Evolutionary conservation across 2,329 filamentous ascomycete species (phyloP).

Genomic region (Xylaria sp.): DNA sequence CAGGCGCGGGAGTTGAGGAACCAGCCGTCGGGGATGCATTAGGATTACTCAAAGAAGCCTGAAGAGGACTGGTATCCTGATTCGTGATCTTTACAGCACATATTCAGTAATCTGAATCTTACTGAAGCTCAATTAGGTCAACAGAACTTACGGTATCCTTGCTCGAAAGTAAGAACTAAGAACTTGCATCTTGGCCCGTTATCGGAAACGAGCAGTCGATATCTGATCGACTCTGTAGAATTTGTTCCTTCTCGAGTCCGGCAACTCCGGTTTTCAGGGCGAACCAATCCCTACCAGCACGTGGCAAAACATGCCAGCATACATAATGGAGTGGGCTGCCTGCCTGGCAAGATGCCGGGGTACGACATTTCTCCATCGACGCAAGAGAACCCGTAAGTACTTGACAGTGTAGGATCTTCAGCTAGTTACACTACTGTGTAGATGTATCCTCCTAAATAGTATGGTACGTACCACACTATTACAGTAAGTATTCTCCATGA

Average conservation of each 20-base stretch:
- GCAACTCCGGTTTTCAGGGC: conserved; percentile 11
- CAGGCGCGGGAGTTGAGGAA: conserved; percentile 6
- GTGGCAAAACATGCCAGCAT: conserved; percentile 17
- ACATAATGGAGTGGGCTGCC: not conserved
- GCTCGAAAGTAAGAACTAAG: conserved; percentile 2
- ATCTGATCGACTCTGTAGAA: conserved; percentile 2
- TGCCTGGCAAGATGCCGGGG: not conserved
- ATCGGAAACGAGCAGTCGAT: not conserved
- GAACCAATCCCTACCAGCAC: conserved; percentile 30
- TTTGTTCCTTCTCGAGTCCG: not conserved
- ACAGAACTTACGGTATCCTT: conserved; percentile 12
- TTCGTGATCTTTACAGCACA: not conserved
- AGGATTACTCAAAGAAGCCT: not conserved
- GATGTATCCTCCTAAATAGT: not conserved
- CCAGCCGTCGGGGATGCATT: not conserved
- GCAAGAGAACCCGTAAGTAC: not conserved
- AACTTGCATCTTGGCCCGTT: conserved; percentile 1
- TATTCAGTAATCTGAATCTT: not conserved
- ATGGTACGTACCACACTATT: not conserved
- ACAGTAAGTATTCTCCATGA: conserved; percentile 1
- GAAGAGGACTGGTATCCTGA: not conserved
- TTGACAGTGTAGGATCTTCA: not conserved
- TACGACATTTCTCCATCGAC: conserved; percentile 3
- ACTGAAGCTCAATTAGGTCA: not conserved
- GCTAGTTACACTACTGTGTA: not conserved